A percentile compares a stretch with the other conserved stretches of the same genome.
These are phyloP conservation scores for Streptanthus diversifolius DNA, from an alignment of 345 rosid species.

Conservation along the genomic window DNA sequence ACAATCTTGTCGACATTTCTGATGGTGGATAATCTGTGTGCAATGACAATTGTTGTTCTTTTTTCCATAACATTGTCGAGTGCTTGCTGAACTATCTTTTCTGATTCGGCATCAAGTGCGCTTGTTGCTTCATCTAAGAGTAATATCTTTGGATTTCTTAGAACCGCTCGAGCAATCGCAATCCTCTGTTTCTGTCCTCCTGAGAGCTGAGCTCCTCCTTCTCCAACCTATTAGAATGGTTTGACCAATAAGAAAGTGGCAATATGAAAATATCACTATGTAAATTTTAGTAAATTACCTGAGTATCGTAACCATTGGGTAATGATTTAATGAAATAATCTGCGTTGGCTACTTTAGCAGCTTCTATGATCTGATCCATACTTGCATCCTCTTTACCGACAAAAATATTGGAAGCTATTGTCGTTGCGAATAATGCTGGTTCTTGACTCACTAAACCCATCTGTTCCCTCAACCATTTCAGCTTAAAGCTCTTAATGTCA, in stretches of 20 bases:
- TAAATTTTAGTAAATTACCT: conserved; percentile 34
- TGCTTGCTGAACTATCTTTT: conserved; percentile 65
- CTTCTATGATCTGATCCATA: conserved; percentile 47
- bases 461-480: conserved; percentile 79
- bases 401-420: conserved; percentile 57
- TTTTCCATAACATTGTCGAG: conserved; percentile 54
- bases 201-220: conserved; percentile 88
- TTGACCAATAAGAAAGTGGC: background rate
- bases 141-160: conserved; percentile 71
- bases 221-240: conserved; percentile 61
- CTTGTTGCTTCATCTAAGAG: conserved; percentile 91
- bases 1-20: conserved; percentile 58
- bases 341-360: conserved; percentile 76
- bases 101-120: conserved; percentile 85
- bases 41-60: conserved; percentile 65
- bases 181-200: conserved; percentile 94
- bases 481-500: conserved; percentile 48
- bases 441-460: conserved; percentile 92
- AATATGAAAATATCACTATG: background rate
- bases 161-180: conserved; percentile 79
- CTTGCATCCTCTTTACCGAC: conserved; percentile 61
- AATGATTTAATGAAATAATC: conserved; percentile 58
- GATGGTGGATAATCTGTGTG: conserved; percentile 68
- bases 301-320: conserved; percentile 67
- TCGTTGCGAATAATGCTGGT: conserved; percentile 76